Evolutionary conservation across 192 early-diverging fungal genomes (phyloP).

Genomic region (Coemansia sp.): DNA sequence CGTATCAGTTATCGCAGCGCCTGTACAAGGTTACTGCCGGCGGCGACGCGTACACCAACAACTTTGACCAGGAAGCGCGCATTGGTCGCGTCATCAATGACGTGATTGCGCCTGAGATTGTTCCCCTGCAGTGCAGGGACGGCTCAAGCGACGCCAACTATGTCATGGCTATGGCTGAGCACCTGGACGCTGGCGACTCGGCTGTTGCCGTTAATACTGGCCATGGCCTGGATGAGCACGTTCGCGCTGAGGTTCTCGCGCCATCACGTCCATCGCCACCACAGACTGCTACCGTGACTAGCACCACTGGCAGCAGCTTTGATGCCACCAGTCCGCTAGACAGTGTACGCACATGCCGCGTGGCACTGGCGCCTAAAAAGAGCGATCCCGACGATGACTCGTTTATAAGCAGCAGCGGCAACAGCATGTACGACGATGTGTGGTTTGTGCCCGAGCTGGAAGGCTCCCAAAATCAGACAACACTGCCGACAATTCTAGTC

Average conservation of each 20-base stretch:
- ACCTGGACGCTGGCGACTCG: slow-evolving; percentile 41
- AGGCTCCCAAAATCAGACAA: slow-evolving; percentile 20
- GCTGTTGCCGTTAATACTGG: slow-evolving; percentile 19
- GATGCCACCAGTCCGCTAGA: slow-evolving; percentile 28
- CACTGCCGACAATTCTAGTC: slow-evolving; percentile 64
- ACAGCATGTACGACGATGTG: slow-evolving; percentile 38
- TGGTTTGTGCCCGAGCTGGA: slow-evolving; percentile 36
- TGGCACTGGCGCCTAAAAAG: slow-evolving; percentile 36
- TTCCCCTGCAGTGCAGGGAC: slow-evolving; percentile 33
- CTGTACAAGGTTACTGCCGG: slow-evolving; percentile 56
- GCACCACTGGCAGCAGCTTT: slow-evolving; percentile 1
- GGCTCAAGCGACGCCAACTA: slow-evolving; percentile 32
- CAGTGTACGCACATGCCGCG: slow-evolving; percentile 23
- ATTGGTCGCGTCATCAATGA: slow-evolving; percentile 49
- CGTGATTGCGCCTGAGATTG: slow-evolving; percentile 33
- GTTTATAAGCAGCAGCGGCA: slow-evolving; percentile 28
- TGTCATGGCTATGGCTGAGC: slow-evolving; percentile 42
- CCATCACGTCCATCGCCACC: background rate
- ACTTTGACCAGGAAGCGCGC: slow-evolving; percentile 51
- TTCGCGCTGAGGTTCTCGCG: background rate
- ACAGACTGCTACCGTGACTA: background rate
- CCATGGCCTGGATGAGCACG: background rate
- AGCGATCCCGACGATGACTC: slow-evolving; percentile 35
- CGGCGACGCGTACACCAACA: slow-evolving; percentile 46
- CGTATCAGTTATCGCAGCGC: slow-evolving; percentile 62